Evolutionary conservation across 345 rosid genomes (phyloP), one percentile per base, ranked within the genome.

Genomic region (Raphanus raphanistrum): DNA sequence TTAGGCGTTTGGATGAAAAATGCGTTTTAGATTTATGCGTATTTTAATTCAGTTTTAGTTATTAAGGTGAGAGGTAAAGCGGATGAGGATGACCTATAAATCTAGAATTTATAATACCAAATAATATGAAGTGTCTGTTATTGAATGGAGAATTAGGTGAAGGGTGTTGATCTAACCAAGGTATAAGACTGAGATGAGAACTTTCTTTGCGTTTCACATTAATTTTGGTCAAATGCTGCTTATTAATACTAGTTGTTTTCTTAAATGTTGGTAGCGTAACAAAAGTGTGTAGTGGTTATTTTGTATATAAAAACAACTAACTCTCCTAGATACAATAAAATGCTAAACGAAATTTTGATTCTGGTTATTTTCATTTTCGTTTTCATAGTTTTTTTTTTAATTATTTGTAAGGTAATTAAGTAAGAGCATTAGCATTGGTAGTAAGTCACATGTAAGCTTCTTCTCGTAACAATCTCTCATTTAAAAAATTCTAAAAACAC

Each of bases 141-240:
- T 35, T 54, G 59, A 77, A 27, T 10, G 45, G 27, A 70, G 35
- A 70, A 70, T 71, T 48, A 70, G 76, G 76, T 77, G 66, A 77
- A 54, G 31, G 60, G 76, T 70, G 80, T 77, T 77, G 60, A 77
- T 77, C 80, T 77, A 77, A 77, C 71, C 17, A 11, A 61, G 28
- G 15, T 29, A 5, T 7, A 48, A 2, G 75, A 70, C 12, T 77
- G 55, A 16, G 75, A 77, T 28, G 58, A 54, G 33, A 77, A 54
- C 21, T 54, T 63, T 50, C 48, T 48, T 48, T 70, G 75, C 58
- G 35, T 76, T 70, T 59, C 50, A 2, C 64, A 50, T 35, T 60
- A 60, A 60, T 2, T 28, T 69, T 70, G 71, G 66, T 77, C 80
- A 76, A 21, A 55, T 29, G 15, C 13, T 25, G 71, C 4, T 64